Conservation (phyloP, 1,284 basidiomycete genomes). For the Meira nashicola region DNA sequence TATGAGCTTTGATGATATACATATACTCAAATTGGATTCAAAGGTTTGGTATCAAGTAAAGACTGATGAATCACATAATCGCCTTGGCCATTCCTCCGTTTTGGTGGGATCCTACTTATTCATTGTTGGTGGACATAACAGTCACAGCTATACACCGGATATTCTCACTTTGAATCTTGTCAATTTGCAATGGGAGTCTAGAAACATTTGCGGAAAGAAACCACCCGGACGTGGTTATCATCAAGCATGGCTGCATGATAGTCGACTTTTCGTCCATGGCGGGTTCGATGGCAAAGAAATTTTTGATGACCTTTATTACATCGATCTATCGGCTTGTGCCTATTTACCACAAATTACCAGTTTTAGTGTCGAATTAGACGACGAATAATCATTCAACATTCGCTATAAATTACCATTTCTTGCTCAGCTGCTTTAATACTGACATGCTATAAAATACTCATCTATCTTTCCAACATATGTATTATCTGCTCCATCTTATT, state of each 20-base stretch:
- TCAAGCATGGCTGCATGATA: constrained; percentile 72
- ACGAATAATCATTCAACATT: background rate
- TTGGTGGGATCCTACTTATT: constrained; percentile 91
- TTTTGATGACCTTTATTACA: constrained; percentile 75
- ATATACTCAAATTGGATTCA: constrained; percentile 75
- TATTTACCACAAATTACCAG: constrained; percentile 83
- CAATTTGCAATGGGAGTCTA: constrained; percentile 64
- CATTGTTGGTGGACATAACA: constrained; percentile 81
- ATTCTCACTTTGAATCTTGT: constrained; percentile 79
- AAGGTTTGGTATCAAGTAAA: constrained; percentile 67
- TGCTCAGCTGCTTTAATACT: no score
- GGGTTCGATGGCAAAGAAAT: constrained; percentile 77
- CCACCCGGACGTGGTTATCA: constrained; percentile 77
- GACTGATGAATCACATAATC: constrained; percentile 61
- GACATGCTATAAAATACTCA: no score
- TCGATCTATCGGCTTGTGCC: constrained; percentile 79
- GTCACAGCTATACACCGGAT: constrained; percentile 70
- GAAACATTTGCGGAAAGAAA: constrained; percentile 62
- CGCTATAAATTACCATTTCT: background rate
- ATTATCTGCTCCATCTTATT: no score
- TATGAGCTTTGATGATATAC: constrained; percentile 75
- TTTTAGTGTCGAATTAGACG: constrained; percentile 12
- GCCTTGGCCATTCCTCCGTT: constrained; percentile 79
- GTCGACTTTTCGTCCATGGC: constrained; percentile 76
- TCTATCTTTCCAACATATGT: no score